Base-by-base conservation (phyloP, 2,329 filamentous ascomycete species). In the Metarhizium guizhouense region DNA sequence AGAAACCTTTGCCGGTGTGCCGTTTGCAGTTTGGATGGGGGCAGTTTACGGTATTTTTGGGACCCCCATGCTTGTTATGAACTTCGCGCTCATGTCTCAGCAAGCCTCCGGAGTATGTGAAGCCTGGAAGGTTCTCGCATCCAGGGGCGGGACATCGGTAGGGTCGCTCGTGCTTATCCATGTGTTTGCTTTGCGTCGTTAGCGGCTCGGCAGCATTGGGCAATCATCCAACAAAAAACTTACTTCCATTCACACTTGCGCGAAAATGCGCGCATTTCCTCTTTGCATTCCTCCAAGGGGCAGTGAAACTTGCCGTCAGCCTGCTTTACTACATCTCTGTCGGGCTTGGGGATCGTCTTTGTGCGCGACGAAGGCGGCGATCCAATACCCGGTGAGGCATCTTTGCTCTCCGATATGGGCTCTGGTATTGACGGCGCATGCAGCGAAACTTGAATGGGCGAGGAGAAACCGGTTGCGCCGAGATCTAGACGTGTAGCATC, bases 131-230 rank as follows among this genome's bases (percentile, higher is more conserved):
- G 65, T 96, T 96, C 65, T 93, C 90, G 71, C 93, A 96, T 42
- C 87, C 88, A n/a, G 83, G 79, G 47, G 87, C 85, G 25, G 76
- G 79, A 70, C 93, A 97, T 65, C 91, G 88, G 68, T 96, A 97
- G 1, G 93, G 93, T 13, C 93, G 82, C 63, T 96, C 91, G 69
- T 97, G 93, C 70, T 96, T 96, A 74, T 97, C 93, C 92, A 96
- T 96, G 69, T 97, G 93, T 74, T 97, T 96, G 68, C 90, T 95
- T 61, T 6, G 6, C 18, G 32, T 14, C 3, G 54, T 10, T 32
- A 34, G 59, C 71, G 61, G 71, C 64, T 25, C 20, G 29, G 3
- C 6, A 11, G 29, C 29, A 18, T 16, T 6, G n/a, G 2, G 7
- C 6, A 1, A 18, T 18, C n/a, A 16, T 6, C 6, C n/a, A 18